phyloP scores from a whole-genome alignment of 2,329 filamentous ascomycete genomes.

The Sporothrix dimorphospora region DNA sequence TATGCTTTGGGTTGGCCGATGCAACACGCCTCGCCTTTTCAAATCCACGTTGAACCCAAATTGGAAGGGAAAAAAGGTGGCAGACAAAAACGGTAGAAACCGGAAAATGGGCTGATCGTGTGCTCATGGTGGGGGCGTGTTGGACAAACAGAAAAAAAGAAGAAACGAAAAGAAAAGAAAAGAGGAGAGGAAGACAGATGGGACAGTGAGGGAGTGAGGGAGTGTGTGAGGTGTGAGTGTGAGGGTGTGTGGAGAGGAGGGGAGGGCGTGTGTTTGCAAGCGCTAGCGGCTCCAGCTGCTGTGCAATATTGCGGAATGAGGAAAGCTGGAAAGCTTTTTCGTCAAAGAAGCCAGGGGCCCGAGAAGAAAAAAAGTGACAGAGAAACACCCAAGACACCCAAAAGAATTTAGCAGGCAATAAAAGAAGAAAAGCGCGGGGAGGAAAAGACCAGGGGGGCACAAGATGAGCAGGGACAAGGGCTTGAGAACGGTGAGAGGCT shows the following conservation, averaged over 20 bases:
- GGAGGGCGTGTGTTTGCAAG: background rate
- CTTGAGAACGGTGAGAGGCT: background rate
- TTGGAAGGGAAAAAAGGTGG: slow-evolving; percentile 23
- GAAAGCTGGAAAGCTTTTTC: background rate
- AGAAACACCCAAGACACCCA: background rate
- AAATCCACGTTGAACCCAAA: too few species aligned
- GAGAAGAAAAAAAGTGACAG: background rate
- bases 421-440: slow-evolving; percentile 22
- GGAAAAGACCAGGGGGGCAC: background rate
- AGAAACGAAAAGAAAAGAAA: background rate
- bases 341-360: too few species aligned
- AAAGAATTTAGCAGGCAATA: background rate
- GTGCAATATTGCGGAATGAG: background rate
- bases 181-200: background rate
- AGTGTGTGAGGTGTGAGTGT: too few species aligned
- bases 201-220: too few species aligned
- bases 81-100: background rate
- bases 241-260: background rate
- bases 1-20: background rate
- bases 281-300: background rate
- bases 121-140: slow-evolving; percentile 21
- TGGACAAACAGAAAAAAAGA: slow-evolving; percentile 15
- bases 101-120: slow-evolving; percentile 28
- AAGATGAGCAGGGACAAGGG: slow-evolving; percentile 17
- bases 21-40: background rate